Evolutionary conservation across 2,329 filamentous ascomycete genomes (phyloP), one percentile per base, ranked within the genome.

Genomic region (Epichloe aotearoae): DNA sequence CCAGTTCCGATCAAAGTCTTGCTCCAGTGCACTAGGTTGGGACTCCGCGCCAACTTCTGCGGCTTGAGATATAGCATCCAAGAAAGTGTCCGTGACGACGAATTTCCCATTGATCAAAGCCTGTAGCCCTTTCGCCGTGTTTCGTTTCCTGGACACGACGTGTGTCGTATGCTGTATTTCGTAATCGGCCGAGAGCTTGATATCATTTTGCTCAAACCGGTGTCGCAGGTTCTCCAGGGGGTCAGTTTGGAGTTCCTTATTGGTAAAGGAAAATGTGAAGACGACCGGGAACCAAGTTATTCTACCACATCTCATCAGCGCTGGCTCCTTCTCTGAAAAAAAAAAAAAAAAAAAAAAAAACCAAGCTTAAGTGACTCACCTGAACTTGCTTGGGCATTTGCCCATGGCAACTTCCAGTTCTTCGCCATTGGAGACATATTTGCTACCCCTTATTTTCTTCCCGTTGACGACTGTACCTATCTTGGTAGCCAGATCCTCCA

Each of bases 101-200:
- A 82, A 80, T 64, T 78, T 84, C 14, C 80, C 88, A 59, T 89
- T 86, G 38, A 96, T 83, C 10, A 98, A 73, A 2, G 88, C 91
- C 62, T 94, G 88, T 2, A 98, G 73, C 0, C 87, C 88, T 57
- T 88, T 89, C 0, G 90, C 79, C 0, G 88, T 91, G 64, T 97
- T 98, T 46, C 93, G 79, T 67, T 95, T 96, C 64, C 82, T 86
- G 7, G 88, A 83, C 36, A 97, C 82, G 11, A 95, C 85, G 65
- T 97, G 90, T 0, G 91, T 95, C 0, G 91, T 96, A 30, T 77
- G 70, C 15, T 71, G 75, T 26, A 76, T 69, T 23, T 86, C 70
- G 64, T 88, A 96, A 4, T 89, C 83, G 42, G 79, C 73, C 14
- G 86, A 71, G 14, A 88, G 83, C 65, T 96, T 97, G 65, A 97